Percentiles rank a stretch among this genome's conserved stretches.
Evolutionary conservation across 768 basidiomycete genomes (phyloP).

Genomic region (Calocybe gangraenosa): DNA sequence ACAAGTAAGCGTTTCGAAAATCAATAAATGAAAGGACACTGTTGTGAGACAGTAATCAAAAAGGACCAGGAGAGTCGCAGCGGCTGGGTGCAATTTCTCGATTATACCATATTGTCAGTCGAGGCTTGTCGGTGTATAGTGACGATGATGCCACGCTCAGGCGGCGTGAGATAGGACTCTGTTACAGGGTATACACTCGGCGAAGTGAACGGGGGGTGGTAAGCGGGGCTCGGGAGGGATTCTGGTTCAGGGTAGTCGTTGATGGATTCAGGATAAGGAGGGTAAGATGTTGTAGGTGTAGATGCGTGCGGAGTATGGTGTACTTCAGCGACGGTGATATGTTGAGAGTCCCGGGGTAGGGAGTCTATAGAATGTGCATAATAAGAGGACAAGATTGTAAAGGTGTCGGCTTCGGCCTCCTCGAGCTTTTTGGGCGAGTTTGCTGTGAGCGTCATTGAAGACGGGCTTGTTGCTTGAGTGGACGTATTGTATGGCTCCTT

Average conservation of each 20-base stretch:
- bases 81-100: too few species aligned
- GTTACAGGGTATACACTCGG: conserved; percentile 13
- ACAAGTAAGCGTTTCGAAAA: background rate
- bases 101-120: conserved; percentile 17
- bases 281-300: background rate
- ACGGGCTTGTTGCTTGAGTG: background rate
- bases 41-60: background rate
- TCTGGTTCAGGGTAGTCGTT: background rate
- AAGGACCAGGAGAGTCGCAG: background rate
- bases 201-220: conserved; percentile 11
- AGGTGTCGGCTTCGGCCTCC: conserved; percentile 1
- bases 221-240: conserved; percentile 5
- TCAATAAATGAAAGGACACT: background rate
- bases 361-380: conserved; percentile 2
- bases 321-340: background rate
- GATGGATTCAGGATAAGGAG: conserved; percentile 3
- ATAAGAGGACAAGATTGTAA: conserved; percentile 3
- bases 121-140: conserved; percentile 21
- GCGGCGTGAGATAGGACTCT: conserved; percentile 2
- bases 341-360: background rate
- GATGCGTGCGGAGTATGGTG: background rate
- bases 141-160: conserved; percentile 12
- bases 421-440: conserved; percentile 3
- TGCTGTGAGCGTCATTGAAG: background rate
- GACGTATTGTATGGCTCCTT: background rate